A percentile compares a stretch with the other conserved stretches of the same genome.
These are phyloP conservation scores for Agaricus blazei DNA, from an alignment of 768 basidiomycete species.

Conservation along the genomic window DNA sequence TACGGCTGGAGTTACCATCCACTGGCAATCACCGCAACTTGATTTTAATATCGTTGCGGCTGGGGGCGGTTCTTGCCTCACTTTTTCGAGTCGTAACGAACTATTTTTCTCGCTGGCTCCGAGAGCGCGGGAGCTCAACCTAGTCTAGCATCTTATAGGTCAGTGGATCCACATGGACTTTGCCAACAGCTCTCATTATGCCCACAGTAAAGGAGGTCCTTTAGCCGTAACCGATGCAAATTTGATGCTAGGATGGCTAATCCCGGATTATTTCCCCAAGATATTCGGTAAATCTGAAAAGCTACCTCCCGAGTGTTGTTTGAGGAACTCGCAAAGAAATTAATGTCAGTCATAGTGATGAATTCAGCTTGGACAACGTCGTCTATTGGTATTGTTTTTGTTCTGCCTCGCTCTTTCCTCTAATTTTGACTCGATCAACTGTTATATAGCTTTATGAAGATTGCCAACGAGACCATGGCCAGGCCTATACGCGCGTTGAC, in stretches of 20 bases:
- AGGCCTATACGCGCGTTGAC: slow-evolving; percentile 89
- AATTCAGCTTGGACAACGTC: slow-evolving; percentile 74
- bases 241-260: slow-evolving; percentile 78
- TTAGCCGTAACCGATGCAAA: slow-evolving; percentile 93
- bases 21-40: slow-evolving; percentile 69
- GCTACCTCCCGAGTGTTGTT: slow-evolving; percentile 69
- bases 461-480: slow-evolving; percentile 96
- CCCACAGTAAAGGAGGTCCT: slow-evolving; percentile 78
- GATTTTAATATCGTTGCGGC: slow-evolving; percentile 97
- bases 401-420: background rate
- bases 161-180: slow-evolving; percentile 12
- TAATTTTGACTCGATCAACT: no score
- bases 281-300: slow-evolving; percentile 90
- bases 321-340: slow-evolving; percentile 64
- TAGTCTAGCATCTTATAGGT: slow-evolving; percentile 90
- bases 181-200: background rate
- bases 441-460: slow-evolving; percentile 75
- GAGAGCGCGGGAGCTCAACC: slow-evolving; percentile 93
- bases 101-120: slow-evolving; percentile 82
- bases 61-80: slow-evolving; percentile 87
- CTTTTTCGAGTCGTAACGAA: slow-evolving; percentile 68
- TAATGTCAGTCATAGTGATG: slow-evolving; percentile 55
- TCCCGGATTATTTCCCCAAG: slow-evolving; percentile 91
- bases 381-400: slow-evolving; percentile 63
- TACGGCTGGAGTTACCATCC: slow-evolving; percentile 89